Conservation (phyloP, 805 yeast species). For the Candida tallmaniae region DNA sequence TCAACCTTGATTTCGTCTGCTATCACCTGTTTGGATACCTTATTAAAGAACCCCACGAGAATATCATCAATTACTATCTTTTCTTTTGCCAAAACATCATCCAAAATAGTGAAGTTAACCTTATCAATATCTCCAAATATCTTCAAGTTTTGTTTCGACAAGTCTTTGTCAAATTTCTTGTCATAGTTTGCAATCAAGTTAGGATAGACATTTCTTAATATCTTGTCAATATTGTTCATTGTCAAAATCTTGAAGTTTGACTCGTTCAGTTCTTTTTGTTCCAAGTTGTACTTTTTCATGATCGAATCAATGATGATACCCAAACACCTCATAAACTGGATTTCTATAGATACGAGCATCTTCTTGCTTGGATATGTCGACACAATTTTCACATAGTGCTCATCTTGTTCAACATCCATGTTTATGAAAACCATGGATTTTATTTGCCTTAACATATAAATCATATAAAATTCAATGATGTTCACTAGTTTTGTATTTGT, state of each 20-base stretch:
- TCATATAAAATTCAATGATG: constrained; percentile 33
- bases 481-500: constrained; percentile 31
- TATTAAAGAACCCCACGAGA: constrained; percentile 22
- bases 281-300: constrained; percentile 34
- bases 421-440: constrained; percentile 20
- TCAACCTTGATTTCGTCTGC: constrained; percentile 22
- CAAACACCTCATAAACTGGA: constrained; percentile 42
- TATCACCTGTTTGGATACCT: constrained; percentile 6
- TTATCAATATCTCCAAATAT: constrained; percentile 39
- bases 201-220: constrained; percentile 30
- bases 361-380: constrained; percentile 37
- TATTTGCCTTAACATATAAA: constrained; percentile 28
- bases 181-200: constrained; percentile 30
- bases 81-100: constrained; percentile 36
- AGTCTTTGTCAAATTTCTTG: constrained; percentile 28
- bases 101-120: constrained; percentile 34
- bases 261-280: constrained; percentile 14
- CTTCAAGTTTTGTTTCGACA: constrained; percentile 34
- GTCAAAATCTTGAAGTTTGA: constrained; percentile 34
- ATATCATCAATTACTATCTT: constrained; percentile 28
- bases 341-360: constrained; percentile 37
- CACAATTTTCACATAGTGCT: constrained; percentile 24
- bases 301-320: constrained; percentile 37
- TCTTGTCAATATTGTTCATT: constrained; percentile 39
- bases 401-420: constrained; percentile 14